Evolutionary conservation across 176 grass and related monocot genomes (phyloP), one percentile per base, ranked within the genome.

Genomic region (Oryza nivara): DNA sequence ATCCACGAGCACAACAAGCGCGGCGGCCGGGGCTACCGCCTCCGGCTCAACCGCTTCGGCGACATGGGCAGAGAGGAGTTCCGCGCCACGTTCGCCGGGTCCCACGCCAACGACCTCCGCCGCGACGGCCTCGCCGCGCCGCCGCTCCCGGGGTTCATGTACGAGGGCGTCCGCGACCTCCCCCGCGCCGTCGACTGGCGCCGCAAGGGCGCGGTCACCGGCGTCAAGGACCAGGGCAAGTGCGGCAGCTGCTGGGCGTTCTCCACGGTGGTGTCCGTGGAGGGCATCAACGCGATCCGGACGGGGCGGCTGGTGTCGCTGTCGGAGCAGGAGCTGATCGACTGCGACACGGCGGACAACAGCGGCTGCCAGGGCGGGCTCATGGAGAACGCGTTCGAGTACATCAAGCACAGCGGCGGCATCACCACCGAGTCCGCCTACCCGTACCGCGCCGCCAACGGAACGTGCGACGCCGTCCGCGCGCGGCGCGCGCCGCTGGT

Each of bases 221-320:
- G 56, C 14, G 84, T 97, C 8, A 97, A 97, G 87, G 51, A 97
- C 86, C 87, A 94, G 75, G 94, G 91, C 20, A 81, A 82, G 72
- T 97, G 94, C 75, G 94, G 94, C 79, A 86, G 94, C 83, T 91
- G 88, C 84, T 91, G 91, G 91, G 88, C 94, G 0, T 96, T 96
- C 80, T 93, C 94, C 1, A 87, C 94, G 2, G 86, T 96, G 15
- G 91, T 83, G 65, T 66, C 94, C 10, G 86, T 96, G 63, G 94
- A 96, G 56, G 91, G 94, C 41, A 91, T 93, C 89, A 93, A 96
- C 86, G 82, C 87, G 12, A 93, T 96, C 80, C 83, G 80, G 28
- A 93, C 84, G 3, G 89, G 82, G 35, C 52, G 40, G 20, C 74
- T 96, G 41, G 19, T 96, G 49, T 91, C 91, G 0, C 83, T 96